Conservation (phyloP, 371 early-diverging fungal genomes). For the Ordospora pajunii region DNA sequence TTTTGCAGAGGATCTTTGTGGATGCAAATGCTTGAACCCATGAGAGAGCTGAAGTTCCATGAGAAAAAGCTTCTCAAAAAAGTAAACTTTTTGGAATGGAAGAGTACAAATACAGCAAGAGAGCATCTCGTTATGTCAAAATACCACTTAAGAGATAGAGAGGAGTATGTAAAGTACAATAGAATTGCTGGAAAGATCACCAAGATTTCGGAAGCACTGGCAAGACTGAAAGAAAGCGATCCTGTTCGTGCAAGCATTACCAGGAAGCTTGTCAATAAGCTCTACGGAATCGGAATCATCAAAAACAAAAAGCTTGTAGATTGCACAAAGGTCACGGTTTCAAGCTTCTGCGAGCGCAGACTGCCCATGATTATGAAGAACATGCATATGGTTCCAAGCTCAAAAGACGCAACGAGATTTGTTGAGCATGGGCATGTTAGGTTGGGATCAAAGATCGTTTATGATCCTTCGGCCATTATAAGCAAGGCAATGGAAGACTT, state of each 20-base stretch:
- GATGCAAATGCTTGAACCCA: constrained; percentile 9
- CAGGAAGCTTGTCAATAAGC: constrained; percentile 72
- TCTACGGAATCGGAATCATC: constrained; percentile 80
- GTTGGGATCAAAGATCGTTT: constrained; percentile 65
- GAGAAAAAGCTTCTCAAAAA: constrained; percentile 91
- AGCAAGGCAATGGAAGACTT: constrained; percentile 83
- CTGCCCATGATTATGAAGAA: constrained; percentile 83
- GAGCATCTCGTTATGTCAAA: constrained; percentile 80
- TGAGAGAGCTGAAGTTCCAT: constrained; percentile 76
- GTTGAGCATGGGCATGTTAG: constrained; percentile 85
- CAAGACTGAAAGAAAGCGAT: constrained; percentile 74
- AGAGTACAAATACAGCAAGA: constrained; percentile 73
- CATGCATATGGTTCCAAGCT: constrained; percentile 85
- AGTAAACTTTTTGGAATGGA: constrained; percentile 93
- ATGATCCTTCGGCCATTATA: constrained; percentile 43
- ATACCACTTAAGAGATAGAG: constrained; percentile 79
- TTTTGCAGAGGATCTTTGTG: neutral
- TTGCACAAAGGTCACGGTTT: constrained; percentile 76
- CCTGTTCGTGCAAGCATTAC: constrained; percentile 70
- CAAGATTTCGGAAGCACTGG: constrained; percentile 74
- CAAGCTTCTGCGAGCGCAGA: constrained; percentile 73
- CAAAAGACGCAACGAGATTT: constrained; percentile 78
- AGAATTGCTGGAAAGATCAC: constrained; percentile 74
- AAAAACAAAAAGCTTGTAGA: constrained; percentile 73
- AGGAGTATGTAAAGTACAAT: constrained; percentile 88